Conservation (phyloP, 805 yeast species). For the Barnettozyma wickerhamii region DNA sequence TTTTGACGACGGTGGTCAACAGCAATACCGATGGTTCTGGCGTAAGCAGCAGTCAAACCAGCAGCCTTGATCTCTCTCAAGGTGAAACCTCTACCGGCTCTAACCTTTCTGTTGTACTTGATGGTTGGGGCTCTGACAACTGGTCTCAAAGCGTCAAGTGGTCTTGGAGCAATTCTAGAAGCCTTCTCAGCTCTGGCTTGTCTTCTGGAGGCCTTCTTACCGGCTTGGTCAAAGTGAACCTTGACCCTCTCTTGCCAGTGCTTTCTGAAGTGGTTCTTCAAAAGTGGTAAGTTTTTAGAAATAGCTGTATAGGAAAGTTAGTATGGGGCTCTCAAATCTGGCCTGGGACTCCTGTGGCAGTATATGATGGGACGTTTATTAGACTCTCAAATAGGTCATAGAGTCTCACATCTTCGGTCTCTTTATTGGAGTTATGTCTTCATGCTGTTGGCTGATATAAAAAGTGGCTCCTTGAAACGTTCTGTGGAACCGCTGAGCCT, state of each 20-base stretch:
- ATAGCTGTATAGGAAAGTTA: conserved; percentile 59
- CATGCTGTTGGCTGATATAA: too few relatives aligned
- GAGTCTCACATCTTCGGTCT: too few relatives aligned
- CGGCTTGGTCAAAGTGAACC: conserved; percentile 99
- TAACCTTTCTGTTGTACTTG: conserved; percentile 98
- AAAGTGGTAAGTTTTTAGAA: conserved; percentile 97
- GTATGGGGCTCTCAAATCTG: too few relatives aligned
- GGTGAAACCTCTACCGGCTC: conserved; percentile 99
- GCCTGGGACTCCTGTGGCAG: too few relatives aligned
- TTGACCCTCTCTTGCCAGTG: conserved; percentile 99
- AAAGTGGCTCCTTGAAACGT: too few relatives aligned
- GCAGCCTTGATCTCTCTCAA: conserved; percentile 98
- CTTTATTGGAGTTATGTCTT: too few relatives aligned
- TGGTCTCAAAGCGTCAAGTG: conserved; percentile 94
- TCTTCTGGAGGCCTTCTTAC: conserved; percentile 98
- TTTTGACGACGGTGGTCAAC: conserved; percentile 99
- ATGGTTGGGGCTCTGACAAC: conserved; percentile 98
- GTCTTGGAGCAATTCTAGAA: conserved; percentile 95
- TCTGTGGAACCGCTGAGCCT: too few relatives aligned
- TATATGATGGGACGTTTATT: conserved; percentile 43
- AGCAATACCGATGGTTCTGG: conserved; percentile 97
- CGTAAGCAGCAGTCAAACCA: conserved; percentile 89
- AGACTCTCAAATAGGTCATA: too few relatives aligned
- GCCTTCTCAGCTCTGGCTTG: conserved; percentile 90
- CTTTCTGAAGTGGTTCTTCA: conserved; percentile 99